Base-by-base conservation (phyloP, 371 early-diverging fungal species). In the Fennellomyces sp. region DNA sequence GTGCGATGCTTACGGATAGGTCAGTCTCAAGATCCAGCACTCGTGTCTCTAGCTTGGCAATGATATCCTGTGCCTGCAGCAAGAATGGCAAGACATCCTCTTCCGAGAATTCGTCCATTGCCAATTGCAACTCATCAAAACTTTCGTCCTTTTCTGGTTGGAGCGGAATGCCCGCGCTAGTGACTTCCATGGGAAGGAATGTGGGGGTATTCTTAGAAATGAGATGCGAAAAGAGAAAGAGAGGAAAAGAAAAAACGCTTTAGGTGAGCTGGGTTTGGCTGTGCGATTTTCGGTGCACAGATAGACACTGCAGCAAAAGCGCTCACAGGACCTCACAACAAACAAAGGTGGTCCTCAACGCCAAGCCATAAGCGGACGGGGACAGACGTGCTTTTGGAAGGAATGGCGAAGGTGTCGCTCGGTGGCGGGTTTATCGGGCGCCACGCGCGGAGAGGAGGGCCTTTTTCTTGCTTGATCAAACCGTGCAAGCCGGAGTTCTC, bases 51-150 rank as follows among this genome's bases (percentile, higher is more conserved):
- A 83, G 56, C 47, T 81, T 83, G 17, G 75, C 60, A 48, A 83
- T 73, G 21, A 83, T 74, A 64, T 83, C 83, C 60, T 83, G 80
- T 21, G 83, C 83, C 54, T 83, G 83, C 27, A 83, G 59, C 30
- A 83, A 57, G 53, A 83, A 80, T 19, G 83, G 83, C 33, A 83
- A 52, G 27, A 83, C 78, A 52, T 76, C 80, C 52, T 78, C 71
- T 70, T 72, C 79, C 17, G 74, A 67, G 48, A 72, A 70, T 25
- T 78, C 75, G 28, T 68, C 63, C 19, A 51, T 30, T 11, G 33
- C 53, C 33, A 60, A 60, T 21, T 49, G 56, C 23, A 63, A 26
- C 3, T 68, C 68, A 36, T 63, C 63, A 27, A 50, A 27, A 26
- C 38, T 26, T 23, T 52, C 60, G 15, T 60, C 52, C 29, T 56